Conservation (phyloP, 176 grass and related monocot genomes). For the Aegilops longissima region DNA sequence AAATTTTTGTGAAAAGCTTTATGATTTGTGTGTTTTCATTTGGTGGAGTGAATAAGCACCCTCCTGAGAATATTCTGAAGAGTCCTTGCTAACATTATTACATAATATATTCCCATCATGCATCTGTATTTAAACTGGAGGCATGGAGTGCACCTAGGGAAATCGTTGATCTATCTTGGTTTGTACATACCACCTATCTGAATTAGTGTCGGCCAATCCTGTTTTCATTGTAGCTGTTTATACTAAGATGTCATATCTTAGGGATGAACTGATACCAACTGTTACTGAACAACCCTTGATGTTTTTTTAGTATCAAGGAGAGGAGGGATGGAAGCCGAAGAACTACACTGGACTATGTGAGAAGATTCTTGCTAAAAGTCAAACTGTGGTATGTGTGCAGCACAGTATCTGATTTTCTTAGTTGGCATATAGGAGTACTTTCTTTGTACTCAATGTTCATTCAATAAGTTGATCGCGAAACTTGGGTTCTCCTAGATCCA, state of each 20-base stretch:
- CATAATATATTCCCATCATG: background rate
- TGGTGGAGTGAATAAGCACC: constrained; percentile 12
- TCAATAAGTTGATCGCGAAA: background rate
- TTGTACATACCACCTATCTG: background rate
- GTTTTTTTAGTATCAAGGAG: constrained; percentile 94
- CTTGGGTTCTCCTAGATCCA: constrained; percentile 2
- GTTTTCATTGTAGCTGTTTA: background rate
- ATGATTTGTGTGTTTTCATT: constrained; percentile 17
- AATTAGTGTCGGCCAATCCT: background rate
- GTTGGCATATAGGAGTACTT: background rate
- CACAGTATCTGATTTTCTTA: background rate
- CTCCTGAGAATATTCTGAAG: constrained; percentile 1
- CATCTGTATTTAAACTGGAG: background rate
- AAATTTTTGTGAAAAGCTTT: constrained; percentile 13
- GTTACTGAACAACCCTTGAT: constrained; percentile 3
- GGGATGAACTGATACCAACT: constrained; percentile 11
- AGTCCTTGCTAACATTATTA: background rate
- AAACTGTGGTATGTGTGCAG: constrained; percentile 82
- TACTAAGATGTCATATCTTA: constrained; percentile 13
- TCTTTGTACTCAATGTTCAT: background rate
- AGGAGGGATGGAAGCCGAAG: constrained; percentile 86
- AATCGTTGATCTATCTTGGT: constrained; percentile 2
- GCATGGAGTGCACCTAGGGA: constrained; percentile 7
- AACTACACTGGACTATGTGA: constrained; percentile 91
- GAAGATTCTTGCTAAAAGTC: constrained; percentile 95